phyloP scores from a whole-genome alignment of 2,329 filamentous ascomycete species.

The Hypoxylon sp. region DNA sequence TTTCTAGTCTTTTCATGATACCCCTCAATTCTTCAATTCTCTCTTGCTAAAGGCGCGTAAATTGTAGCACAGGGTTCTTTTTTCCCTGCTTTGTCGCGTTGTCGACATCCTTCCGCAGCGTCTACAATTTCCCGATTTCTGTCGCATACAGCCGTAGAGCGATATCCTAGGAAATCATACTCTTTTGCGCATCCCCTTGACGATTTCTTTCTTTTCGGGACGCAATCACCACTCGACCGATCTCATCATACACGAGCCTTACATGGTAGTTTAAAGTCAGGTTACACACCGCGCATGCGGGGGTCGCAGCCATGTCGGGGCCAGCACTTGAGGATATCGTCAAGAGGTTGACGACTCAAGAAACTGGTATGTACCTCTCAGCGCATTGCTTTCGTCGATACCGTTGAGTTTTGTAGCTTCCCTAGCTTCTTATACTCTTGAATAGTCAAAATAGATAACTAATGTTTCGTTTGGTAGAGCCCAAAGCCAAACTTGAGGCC shows the following conservation, averaged over 20 bases:
- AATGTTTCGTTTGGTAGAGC: slow-evolving; percentile 68
- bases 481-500: slow-evolving; percentile 84
- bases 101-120: not conserved
- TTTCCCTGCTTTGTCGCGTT: slow-evolving; percentile 4
- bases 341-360: slow-evolving; percentile 69
- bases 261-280: slow-evolving; percentile 45
- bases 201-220: not conserved
- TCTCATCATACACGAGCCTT: slow-evolving; percentile 42
- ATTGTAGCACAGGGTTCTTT: not conserved
- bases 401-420: not conserved
- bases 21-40: slow-evolving; percentile 44
- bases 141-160: slow-evolving; percentile 23
- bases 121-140: not conserved
- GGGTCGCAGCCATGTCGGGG: slow-evolving; percentile 72
- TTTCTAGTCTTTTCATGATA: slow-evolving; percentile 48
- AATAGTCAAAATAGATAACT: not conserved
- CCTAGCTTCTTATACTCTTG: not conserved
- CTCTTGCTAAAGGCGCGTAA: slow-evolving; percentile 12
- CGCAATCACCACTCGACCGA: not conserved
- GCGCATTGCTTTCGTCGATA: slow-evolving; percentile 8
- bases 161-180: not conserved
- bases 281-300: slow-evolving; percentile 47
- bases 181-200: not conserved
- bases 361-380: slow-evolving; percentile 65
- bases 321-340: slow-evolving; percentile 74